Conservation (phyloP, 345 rosid species). For the Tarenaya hassleriana region DNA sequence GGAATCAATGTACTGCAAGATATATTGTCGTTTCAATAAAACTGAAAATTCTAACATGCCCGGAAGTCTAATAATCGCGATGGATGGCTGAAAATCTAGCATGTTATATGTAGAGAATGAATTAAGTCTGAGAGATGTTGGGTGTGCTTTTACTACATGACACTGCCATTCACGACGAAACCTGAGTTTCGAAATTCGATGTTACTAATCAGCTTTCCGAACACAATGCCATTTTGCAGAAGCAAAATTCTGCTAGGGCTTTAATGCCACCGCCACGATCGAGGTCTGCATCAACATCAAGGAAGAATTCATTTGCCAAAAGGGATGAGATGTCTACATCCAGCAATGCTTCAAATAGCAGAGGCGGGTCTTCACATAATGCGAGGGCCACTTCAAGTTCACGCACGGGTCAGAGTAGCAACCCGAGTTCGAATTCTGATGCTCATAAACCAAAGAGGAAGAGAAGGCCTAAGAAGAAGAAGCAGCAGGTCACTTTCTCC, state of each 20-base stretch:
- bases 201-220: neutral
- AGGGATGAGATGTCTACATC: conserved; percentile 56
- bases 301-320: conserved; percentile 40
- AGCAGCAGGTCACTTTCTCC: conserved; percentile 29
- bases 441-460: conserved; percentile 87
- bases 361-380: conserved; percentile 46
- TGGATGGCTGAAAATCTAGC: no score
- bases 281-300: conserved; percentile 63
- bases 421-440: conserved; percentile 89
- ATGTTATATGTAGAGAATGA: no score
- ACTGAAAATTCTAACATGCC: no score
- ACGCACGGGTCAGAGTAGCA: conserved; percentile 72
- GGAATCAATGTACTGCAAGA: no score
- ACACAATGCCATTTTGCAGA: conserved; percentile 27
- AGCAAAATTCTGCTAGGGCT: conserved; percentile 72
- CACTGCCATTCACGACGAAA: no score
- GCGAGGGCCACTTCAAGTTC: conserved; percentile 41
- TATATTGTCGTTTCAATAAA: no score
- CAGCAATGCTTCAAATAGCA: conserved; percentile 52
- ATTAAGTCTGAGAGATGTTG: no score
- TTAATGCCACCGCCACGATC: conserved; percentile 91
- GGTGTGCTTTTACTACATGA: no score
- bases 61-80: no score
- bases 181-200: no score
- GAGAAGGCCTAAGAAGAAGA: conserved; percentile 94